phyloP scores from a whole-genome alignment of 768 basidiomycete species.

The Hemileccinum impolitum region DNA sequence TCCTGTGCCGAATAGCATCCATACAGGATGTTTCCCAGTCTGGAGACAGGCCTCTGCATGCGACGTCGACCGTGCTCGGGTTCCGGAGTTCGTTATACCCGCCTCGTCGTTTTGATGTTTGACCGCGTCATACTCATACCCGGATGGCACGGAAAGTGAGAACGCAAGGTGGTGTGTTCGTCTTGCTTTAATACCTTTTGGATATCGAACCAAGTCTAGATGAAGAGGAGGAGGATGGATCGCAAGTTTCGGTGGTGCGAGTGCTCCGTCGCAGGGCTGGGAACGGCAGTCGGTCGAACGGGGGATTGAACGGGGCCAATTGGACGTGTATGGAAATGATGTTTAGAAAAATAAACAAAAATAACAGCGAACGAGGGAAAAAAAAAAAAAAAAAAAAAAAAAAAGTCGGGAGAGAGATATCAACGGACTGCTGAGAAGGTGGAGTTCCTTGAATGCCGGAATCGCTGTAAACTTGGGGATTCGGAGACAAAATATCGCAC shows the following conservation, averaged over 20 bases:
- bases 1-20: constrained; percentile 16
- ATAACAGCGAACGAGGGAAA: constrained; percentile 1
- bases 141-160: constrained; percentile 8
- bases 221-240: no score
- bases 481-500: no score
- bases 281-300: no score
- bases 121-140: constrained; percentile 1
- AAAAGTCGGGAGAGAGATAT: constrained; percentile 7
- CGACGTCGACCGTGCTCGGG: constrained; percentile 9
- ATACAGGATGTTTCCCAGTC: background rate
- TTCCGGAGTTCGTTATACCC: constrained; percentile 19
- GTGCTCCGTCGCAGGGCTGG: constrained; percentile 12
- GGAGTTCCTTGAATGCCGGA: constrained; percentile 18
- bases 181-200: constrained; percentile 12
- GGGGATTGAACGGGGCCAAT: constrained; percentile 12
- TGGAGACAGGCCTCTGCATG: background rate
- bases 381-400: background rate
- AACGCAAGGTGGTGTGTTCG: background rate
- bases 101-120: constrained; percentile 8
- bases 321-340: constrained; percentile 7
- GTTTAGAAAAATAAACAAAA: background rate
- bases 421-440: constrained; percentile 8
- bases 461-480: background rate
- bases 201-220: no score
- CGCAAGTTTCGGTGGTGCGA: constrained; percentile 23